Evolutionary conservation across 1,284 basidiomycete genomes (phyloP), one percentile per base, ranked within the genome.

Genomic region (Thecaphora thlaspeos): DNA sequence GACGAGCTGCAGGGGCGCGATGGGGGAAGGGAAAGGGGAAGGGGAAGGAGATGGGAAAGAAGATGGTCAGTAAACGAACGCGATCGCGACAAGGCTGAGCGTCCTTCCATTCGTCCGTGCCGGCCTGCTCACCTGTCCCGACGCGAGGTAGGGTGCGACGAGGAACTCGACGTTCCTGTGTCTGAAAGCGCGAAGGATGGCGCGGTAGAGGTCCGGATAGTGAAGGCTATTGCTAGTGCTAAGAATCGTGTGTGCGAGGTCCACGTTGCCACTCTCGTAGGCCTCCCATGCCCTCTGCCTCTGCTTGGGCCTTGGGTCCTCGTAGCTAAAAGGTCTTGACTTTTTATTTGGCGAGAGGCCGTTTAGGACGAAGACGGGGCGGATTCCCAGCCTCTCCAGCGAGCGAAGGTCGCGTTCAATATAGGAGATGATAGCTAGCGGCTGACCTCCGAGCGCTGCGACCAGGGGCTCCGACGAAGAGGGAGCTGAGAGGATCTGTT

Each of bases 281-380:
- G 67, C 61, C 30, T 75, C 70, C 75, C 75, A 77, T 7, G 74
- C 75, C 19, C 62, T 52, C 38, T 54, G 45, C 17, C 75, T 48
- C 44, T 71, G 62, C 34, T 64, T 64, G 14, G 69, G 57, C n/a
- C 64, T 51, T 7, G 68, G 71, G 49, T 77, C 75, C 15, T 75
- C 73, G 49, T 69, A 69, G 41, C 55, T 65, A 45, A 74, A 72
- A n/a, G 71, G 71, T 3, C 67, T 60, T 14, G 47, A 41, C n/a
- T 56, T 56, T 39, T 70, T 71, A 41, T 61, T 63, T 21, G 68
- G 70, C 21, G 68, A 64, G 18, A 76, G 57, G 15, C 94, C 94
- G 39, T 90, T 86, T 80, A 98, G 95, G 45, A 99, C 91, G 75
- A 98, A 96, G 32, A 99, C 91, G 23, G 94, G 95, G 78, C 95